A percentile compares a stretch with the other conserved stretches of the same genome.
phyloP scores from a whole-genome alignment of 2,329 filamentous ascomycete species.

The Didymella sp. region DNA sequence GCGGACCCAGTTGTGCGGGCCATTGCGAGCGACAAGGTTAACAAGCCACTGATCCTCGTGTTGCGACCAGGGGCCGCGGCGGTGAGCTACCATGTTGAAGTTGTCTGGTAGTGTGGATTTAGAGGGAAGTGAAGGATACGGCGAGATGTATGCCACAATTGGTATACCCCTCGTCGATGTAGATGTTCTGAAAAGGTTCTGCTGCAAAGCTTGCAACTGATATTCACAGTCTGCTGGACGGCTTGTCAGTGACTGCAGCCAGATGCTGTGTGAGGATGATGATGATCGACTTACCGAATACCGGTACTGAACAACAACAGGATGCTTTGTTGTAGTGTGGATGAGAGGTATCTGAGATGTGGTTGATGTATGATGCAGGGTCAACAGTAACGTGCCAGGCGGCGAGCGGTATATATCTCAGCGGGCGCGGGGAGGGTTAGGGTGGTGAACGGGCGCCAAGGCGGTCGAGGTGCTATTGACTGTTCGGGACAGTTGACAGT shows the following conservation, averaged over 20 bases:
- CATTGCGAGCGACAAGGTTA: constrained; percentile 72
- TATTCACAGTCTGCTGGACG: neutral
- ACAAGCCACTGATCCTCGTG: constrained; percentile 76
- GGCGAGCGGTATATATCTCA: constrained; percentile 45
- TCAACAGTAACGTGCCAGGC: constrained; percentile 41
- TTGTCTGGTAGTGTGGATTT: constrained; percentile 11
- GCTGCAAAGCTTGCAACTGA: neutral
- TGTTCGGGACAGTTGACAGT: constrained; percentile 44
- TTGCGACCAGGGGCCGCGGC: constrained; percentile 83
- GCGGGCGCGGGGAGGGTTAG: constrained; percentile 37
- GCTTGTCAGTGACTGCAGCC: constrained; percentile 10
- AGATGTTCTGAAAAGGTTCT: neutral
- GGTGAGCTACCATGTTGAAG: constrained; percentile 60
- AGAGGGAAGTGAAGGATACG: neutral
- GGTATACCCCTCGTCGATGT: neutral
- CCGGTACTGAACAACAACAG: constrained; percentile 11
- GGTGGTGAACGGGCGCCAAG: constrained; percentile 39
- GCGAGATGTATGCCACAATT: constrained; percentile 13
- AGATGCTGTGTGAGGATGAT: neutral
- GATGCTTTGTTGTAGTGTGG: constrained; percentile 10
- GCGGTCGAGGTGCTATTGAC: constrained; percentile 43
- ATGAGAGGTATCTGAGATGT: constrained; percentile 18
- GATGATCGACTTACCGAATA: constrained; percentile 10
- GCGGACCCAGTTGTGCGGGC: constrained; percentile 86
- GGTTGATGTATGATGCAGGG: constrained; percentile 26